Base-by-base conservation (phyloP, 257 asterid species). In the Primulina tabacum region DNA sequence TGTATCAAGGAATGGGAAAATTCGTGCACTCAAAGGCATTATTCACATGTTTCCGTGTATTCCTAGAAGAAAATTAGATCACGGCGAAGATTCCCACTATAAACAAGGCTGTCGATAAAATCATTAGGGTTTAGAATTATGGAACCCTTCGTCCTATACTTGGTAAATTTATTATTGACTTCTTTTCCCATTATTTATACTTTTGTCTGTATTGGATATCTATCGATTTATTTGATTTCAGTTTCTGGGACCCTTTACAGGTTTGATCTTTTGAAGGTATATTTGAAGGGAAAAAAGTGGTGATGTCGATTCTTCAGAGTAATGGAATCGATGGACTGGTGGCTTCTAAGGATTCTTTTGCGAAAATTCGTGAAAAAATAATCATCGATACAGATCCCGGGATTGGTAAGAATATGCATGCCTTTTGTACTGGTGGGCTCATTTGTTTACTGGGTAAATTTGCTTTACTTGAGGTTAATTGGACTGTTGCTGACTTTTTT, bases 311-410 rank as follows among this genome's bases (percentile, higher is more conserved):
- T 75, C 62, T 32, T 69, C 52, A 65, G 35, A 64, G 71, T 68
- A 72, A 32, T 69, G 85, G 78, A 65, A 53, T 64, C 57, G 69
- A 76, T 77, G 83, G 80, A 28, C 53, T 62, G 20, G 26, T 57
- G 71, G 70, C 10, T 55, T 62, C 83, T 30, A 58, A 67, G 61
- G 50, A 74, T 68, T 34, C 72, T 11, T 67, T 69, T 29, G 53
- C 55, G 34, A 76, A 66, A 68, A 78, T 71, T 62, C 71, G 71
- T 50, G 82, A 86, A 21, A 86, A 86, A 83, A 30, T 83, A 66
- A 79, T 86, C 26, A 86, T 86, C 62, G 91, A 86, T 63, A 86
- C 91, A 28, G 91, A 86, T 83, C 91, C 91, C 55, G 91, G 91
- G 56, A 86, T 86, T 67, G 91, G 91, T 86, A 69, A 69, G 78